These are phyloP conservation scores for Mycena citricolor DNA, from an alignment of 1,284 basidiomycete species.

Conservation along the genomic window DNA sequence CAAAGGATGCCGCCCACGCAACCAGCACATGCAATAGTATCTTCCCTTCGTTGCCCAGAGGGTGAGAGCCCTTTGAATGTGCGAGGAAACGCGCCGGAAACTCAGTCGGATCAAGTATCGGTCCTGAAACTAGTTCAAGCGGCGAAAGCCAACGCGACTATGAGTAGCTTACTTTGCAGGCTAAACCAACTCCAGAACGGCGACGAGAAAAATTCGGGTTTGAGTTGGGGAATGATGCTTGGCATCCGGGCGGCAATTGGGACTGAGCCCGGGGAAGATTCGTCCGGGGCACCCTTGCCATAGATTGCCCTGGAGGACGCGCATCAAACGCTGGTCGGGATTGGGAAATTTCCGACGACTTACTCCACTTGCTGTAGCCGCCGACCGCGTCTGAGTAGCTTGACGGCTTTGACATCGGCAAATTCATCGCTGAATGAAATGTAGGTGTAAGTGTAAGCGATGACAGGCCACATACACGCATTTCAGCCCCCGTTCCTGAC, in stretches of 20 bases:
- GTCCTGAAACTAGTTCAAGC: constrained; percentile 43
- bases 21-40: constrained; percentile 72
- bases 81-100: constrained; percentile 69
- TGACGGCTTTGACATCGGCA: constrained; percentile 84
- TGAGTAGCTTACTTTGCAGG: constrained; percentile 66
- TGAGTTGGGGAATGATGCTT: constrained; percentile 66
- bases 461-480: constrained; percentile 54
- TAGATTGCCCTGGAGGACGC: constrained; percentile 51
- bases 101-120: constrained; percentile 72
- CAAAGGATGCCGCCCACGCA: constrained; percentile 85
- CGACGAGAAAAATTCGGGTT: constrained; percentile 77
- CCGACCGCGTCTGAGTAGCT: constrained; percentile 78
- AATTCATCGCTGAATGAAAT: constrained; percentile 71
- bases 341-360: constrained; percentile 27
- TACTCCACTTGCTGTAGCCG: constrained; percentile 82
- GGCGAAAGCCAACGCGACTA: constrained; percentile 26
- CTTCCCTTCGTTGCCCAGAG: constrained; percentile 58
- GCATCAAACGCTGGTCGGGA: constrained; percentile 3
- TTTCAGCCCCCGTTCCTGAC: constrained; percentile 80
- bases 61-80: constrained; percentile 55
- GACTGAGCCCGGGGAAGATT: constrained; percentile 30
- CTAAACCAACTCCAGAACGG: constrained; percentile 81
- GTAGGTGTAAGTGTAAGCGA: constrained; percentile 9
- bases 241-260: constrained; percentile 36
- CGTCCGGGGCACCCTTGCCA: constrained; percentile 52